phyloP scores from a whole-genome alignment of 2,329 filamentous ascomycete species.

The Clarireedia hainanense region DNA sequence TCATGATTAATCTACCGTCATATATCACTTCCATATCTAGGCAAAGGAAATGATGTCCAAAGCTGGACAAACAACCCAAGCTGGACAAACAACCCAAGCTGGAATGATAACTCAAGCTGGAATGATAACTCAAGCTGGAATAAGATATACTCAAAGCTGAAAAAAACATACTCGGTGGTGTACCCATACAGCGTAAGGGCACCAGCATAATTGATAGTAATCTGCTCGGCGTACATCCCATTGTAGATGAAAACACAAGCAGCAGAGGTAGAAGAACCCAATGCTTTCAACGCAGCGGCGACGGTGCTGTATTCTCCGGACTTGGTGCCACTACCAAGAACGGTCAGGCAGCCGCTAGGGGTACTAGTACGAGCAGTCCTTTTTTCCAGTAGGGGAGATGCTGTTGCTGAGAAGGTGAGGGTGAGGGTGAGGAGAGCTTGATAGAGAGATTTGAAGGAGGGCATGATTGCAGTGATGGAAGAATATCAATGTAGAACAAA shows the following conservation, averaged over 20 bases:
- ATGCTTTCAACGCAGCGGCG: background rate
- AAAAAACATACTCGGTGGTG: background rate
- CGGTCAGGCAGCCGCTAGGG: constrained; percentile 6
- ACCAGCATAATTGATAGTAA: background rate
- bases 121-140: too few relatives aligned
- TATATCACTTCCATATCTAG: too few relatives aligned
- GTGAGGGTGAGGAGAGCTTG: background rate
- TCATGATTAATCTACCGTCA: too few relatives aligned
- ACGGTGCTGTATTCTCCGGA: constrained; percentile 9
- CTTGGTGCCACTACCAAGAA: constrained; percentile 6
- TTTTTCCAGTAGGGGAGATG: background rate
- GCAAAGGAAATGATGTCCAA: too few relatives aligned
- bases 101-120: too few relatives aligned
- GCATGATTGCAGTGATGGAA: background rate
- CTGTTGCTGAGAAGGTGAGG: background rate
- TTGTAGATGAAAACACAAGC: constrained; percentile 2
- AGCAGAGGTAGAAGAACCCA: background rate
- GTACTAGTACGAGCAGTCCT: background rate
- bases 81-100: too few relatives aligned
- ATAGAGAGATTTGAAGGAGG: background rate
- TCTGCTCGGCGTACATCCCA: background rate
- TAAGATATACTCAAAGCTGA: too few relatives aligned
- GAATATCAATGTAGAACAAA: too few relatives aligned
- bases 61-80: too few relatives aligned
- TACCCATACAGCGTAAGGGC: background rate